Percentiles rank a stretch among this genome's conserved stretches.
Conservation (phyloP, 1,139 yeast species). For the Nakaseomyces glabratus region DNA sequence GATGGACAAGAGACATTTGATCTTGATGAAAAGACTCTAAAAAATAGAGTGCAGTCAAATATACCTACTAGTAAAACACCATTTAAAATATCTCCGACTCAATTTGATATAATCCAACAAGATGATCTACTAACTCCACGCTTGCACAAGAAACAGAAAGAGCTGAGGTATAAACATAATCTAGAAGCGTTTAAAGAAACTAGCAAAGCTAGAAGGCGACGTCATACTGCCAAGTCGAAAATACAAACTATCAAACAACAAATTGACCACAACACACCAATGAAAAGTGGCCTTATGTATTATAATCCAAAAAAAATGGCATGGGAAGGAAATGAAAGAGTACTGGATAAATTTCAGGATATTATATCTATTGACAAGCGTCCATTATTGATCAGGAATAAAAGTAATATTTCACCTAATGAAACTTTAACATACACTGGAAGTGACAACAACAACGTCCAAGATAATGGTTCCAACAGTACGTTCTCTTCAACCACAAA, state of each 20-base stretch:
- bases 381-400: slow-evolving; percentile 20
- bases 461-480: background rate
- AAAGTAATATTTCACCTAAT: slow-evolving; percentile 7
- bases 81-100: slow-evolving; percentile 23
- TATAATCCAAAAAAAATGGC: slow-evolving; percentile 42
- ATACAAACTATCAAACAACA: slow-evolving; percentile 29
- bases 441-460: slow-evolving; percentile 4
- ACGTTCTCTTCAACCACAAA: slow-evolving; percentile 9
- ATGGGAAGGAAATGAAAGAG: slow-evolving; percentile 58
- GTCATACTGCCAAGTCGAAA: slow-evolving; percentile 16
- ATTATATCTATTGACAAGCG: slow-evolving; percentile 20
- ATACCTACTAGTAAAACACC: slow-evolving; percentile 1
- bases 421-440: slow-evolving; percentile 1
- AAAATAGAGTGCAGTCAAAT: slow-evolving; percentile 1
- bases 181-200: slow-evolving; percentile 23
- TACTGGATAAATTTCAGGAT: slow-evolving; percentile 38
- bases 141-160: slow-evolving; percentile 20
- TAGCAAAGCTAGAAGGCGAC: slow-evolving; percentile 4
- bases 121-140: slow-evolving; percentile 25
- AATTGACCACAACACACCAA: slow-evolving; percentile 30
- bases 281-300: slow-evolving; percentile 36
- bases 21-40: slow-evolving; percentile 2
- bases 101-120: slow-evolving; percentile 24
- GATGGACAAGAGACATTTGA: slow-evolving; percentile 6
- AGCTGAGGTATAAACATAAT: slow-evolving; percentile 15